Conservation (phyloP, 805 yeast species). For the Barnettozyma sp. region DNA sequence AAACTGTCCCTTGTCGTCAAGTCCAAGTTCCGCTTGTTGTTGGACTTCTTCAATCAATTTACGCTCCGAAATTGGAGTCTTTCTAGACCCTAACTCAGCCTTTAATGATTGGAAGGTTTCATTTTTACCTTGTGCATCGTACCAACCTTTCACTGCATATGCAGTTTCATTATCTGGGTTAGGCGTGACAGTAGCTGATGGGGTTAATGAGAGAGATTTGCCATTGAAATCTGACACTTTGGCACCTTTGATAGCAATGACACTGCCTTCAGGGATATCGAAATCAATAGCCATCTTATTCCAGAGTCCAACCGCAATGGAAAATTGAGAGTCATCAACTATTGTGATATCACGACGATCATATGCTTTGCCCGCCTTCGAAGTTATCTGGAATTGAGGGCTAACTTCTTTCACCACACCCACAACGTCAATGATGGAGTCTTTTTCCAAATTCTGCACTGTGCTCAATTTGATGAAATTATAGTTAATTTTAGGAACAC, state of each 20-base stretch:
- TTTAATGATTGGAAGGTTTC: slow-evolving; percentile 58
- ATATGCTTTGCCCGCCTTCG: slow-evolving; percentile 87
- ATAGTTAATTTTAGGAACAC: slow-evolving; percentile 75
- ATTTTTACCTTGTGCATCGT: slow-evolving; percentile 66
- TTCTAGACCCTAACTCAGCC: slow-evolving; percentile 38
- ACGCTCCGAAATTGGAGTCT: slow-evolving; percentile 45
- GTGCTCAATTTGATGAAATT: slow-evolving; percentile 65
- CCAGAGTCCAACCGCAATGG: slow-evolving; percentile 83
- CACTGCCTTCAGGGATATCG: slow-evolving; percentile 63
- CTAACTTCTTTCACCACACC: slow-evolving; percentile 78
- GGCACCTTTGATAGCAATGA: slow-evolving; percentile 89
- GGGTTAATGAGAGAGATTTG: slow-evolving; percentile 72
- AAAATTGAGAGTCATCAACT: slow-evolving; percentile 78
- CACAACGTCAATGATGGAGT: slow-evolving; percentile 73
- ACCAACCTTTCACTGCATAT: slow-evolving; percentile 90
- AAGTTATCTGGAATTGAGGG: slow-evolving; percentile 69
- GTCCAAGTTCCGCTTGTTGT: slow-evolving; percentile 56
- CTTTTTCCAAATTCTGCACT: slow-evolving; percentile 61
- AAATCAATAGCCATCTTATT: slow-evolving; percentile 81
- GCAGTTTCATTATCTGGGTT: slow-evolving; percentile 92
- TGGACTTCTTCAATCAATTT: slow-evolving; percentile 61
- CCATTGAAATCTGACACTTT: slow-evolving; percentile 87
- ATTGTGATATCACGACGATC: slow-evolving; percentile 84
- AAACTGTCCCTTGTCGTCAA: slow-evolving; percentile 72
- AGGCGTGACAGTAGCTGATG: slow-evolving; percentile 63